Percentiles rank a stretch among this genome's conserved stretches.
phyloP scores from a whole-genome alignment of 176 grass and related monocot species.

The Phoenix roebelenii region DNA sequence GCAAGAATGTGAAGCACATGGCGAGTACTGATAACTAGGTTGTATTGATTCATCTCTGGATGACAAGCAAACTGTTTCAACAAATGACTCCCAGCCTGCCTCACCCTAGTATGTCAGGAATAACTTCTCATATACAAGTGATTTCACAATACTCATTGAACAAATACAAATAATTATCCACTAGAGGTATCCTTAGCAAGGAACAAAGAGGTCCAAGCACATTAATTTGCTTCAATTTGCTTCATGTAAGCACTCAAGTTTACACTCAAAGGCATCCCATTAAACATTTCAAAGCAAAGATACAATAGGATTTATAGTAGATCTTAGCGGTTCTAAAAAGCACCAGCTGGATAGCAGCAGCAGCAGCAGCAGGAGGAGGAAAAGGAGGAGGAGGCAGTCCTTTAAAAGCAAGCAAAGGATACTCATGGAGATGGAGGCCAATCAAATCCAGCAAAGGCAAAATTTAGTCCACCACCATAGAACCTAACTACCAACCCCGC shows the following conservation, averaged over 20 bases:
- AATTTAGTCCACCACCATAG: slow-evolving; percentile 61
- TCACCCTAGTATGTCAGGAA: no score
- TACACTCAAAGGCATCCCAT: slow-evolving; percentile 31
- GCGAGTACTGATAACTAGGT: no score
- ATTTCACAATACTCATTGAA: no score
- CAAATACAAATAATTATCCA: no score
- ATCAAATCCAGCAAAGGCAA: slow-evolving; percentile 54
- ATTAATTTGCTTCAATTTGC: slow-evolving; percentile 34
- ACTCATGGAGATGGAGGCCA: slow-evolving; percentile 85
- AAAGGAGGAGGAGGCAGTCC: background rate
- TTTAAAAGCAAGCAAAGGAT: slow-evolving; percentile 3
- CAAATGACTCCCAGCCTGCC: no score
- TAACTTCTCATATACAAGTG: no score
- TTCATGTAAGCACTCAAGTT: slow-evolving; percentile 45
- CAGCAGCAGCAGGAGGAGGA: slow-evolving; percentile 1
- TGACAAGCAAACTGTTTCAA: no score
- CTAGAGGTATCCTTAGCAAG: no score
- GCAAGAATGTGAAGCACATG: no score
- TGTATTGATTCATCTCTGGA: no score
- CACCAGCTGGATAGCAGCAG: slow-evolving; percentile 1
- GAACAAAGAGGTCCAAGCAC: slow-evolving; percentile 18
- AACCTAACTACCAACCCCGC: slow-evolving; percentile 79
- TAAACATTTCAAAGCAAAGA: slow-evolving; percentile 16
- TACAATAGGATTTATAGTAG: slow-evolving; percentile 14
- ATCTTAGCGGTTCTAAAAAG: slow-evolving; percentile 3